Evolutionary conservation across 805 yeast species (phyloP).

Genomic region (Torulaspora indica): DNA sequence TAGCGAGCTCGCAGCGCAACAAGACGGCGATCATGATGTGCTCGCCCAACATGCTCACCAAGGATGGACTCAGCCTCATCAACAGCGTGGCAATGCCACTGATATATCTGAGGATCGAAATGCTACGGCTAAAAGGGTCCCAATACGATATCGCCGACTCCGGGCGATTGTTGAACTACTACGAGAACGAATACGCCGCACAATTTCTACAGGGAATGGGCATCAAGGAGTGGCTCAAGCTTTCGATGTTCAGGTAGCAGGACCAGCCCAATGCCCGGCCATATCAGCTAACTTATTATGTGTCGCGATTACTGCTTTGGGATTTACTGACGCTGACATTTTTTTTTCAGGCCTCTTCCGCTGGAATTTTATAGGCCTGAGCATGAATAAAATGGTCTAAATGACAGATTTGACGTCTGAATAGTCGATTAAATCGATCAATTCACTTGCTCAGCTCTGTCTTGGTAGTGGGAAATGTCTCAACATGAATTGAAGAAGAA

Average conservation of each 20-base stretch:
- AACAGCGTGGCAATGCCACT: conserved; percentile 30
- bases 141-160: conserved; percentile 26
- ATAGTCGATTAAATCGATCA: too few relatives aligned
- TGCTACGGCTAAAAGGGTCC: conserved; percentile 16
- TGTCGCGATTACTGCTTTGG: neutral
- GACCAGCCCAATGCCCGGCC: neutral
- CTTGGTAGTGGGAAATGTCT: conserved; percentile 6
- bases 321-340: neutral
- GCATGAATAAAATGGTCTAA: neutral
- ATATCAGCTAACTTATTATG: too few relatives aligned
- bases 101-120: conserved; percentile 29
- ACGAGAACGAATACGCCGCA: conserved; percentile 32
- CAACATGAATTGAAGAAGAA: conserved; percentile 56
- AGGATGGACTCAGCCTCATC: conserved; percentile 29
- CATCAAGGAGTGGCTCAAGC: conserved; percentile 30
- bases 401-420: too few relatives aligned
- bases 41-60: conserved; percentile 33
- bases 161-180: conserved; percentile 31
- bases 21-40: conserved; percentile 30
- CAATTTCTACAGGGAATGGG: conserved; percentile 27
- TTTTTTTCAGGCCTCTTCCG: neutral
- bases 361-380: neutral
- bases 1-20: conserved; percentile 17
- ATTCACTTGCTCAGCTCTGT: neutral
- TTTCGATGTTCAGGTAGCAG: conserved; percentile 12